Evolutionary conservation across 331 rosid genomes (phyloP).

Genomic region (Stylosanthes scabra): DNA sequence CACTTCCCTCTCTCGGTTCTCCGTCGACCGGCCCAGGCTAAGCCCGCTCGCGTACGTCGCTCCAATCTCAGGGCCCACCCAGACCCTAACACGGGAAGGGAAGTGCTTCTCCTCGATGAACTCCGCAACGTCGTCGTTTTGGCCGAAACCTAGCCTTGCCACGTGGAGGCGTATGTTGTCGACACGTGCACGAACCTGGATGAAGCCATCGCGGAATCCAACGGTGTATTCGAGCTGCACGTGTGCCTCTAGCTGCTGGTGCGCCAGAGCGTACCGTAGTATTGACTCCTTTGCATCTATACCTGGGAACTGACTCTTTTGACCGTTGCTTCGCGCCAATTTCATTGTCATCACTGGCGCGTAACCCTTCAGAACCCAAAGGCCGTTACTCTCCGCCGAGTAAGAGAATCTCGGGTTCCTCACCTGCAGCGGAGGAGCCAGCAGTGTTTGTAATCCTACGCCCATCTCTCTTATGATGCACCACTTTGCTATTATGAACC

Average conservation of each 20-base stretch:
- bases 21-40: slow-evolving; percentile 86
- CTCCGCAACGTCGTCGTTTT: slow-evolving; percentile 49
- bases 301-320: slow-evolving; percentile 45
- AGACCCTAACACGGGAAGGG: slow-evolving; percentile 72
- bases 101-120: slow-evolving; percentile 71
- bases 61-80: slow-evolving; percentile 93
- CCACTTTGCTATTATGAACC: slow-evolving; percentile 82
- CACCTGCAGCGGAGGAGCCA: slow-evolving; percentile 34
- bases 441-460: slow-evolving; percentile 57
- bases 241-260: slow-evolving; percentile 87
- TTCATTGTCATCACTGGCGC: slow-evolving; percentile 79
- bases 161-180: slow-evolving; percentile 78
- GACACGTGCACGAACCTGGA: slow-evolving; percentile 77
- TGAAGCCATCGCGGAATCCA: slow-evolving; percentile 61
- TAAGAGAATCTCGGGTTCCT: slow-evolving; percentile 60
- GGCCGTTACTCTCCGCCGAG: slow-evolving; percentile 76
- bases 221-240: slow-evolving; percentile 82
- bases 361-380: slow-evolving; percentile 83
- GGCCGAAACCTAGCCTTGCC: slow-evolving; percentile 62
- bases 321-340: slow-evolving; percentile 43
- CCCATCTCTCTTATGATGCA: slow-evolving; percentile 60
- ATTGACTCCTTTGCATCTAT: slow-evolving; percentile 66
- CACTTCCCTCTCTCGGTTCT: slow-evolving; percentile 67
- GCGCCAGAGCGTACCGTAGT: slow-evolving; percentile 72
- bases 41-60: slow-evolving; percentile 74